These are phyloP conservation scores for Dichomitus squalens DNA, from an alignment of 1,284 basidiomycete species.

Conservation along the genomic window DNA sequence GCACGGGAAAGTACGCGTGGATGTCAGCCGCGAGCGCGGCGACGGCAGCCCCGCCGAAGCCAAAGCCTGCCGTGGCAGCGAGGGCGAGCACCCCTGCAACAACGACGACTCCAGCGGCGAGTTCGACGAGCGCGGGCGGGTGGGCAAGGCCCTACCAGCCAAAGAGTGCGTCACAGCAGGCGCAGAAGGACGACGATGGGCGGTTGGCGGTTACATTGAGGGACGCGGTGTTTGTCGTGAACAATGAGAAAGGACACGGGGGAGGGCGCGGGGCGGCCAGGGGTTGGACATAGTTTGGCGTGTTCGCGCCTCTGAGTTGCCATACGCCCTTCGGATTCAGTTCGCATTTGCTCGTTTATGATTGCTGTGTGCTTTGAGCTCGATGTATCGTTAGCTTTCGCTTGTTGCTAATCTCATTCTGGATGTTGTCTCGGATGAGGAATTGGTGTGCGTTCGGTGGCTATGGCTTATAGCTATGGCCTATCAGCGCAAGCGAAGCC, in stretches of 20 bases:
- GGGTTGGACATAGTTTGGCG: conserved; percentile 55
- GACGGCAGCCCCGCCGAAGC: conserved; percentile 47
- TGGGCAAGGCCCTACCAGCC: conserved; percentile 73
- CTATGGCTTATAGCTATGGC: background rate
- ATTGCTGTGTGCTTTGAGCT: conserved; percentile 1
- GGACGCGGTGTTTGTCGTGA: conserved; percentile 80
- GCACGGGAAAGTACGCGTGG: conserved; percentile 79
- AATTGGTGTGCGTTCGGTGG: too few species aligned
- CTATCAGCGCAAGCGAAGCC: background rate
- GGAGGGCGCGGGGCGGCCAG: conserved; percentile 72
- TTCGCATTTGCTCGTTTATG: background rate
- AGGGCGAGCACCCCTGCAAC: conserved; percentile 31
- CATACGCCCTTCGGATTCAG: background rate
- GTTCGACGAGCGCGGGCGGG: conserved; percentile 33
- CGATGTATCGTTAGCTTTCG: conserved; percentile 22
- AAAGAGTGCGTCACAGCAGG: conserved; percentile 40
- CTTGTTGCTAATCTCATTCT: background rate
- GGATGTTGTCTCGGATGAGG: background rate
- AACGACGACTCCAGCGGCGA: conserved; percentile 37
- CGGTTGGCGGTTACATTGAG: conserved; percentile 65
- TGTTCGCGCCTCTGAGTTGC: background rate
- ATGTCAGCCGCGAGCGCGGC: conserved; percentile 66
- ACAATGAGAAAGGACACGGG: conserved; percentile 77
- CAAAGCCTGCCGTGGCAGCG: conserved; percentile 38
- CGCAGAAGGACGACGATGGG: conserved; percentile 54